Conservation (phyloP, 2,329 filamentous ascomycete genomes). For the Arthrinium puccinioides region DNA sequence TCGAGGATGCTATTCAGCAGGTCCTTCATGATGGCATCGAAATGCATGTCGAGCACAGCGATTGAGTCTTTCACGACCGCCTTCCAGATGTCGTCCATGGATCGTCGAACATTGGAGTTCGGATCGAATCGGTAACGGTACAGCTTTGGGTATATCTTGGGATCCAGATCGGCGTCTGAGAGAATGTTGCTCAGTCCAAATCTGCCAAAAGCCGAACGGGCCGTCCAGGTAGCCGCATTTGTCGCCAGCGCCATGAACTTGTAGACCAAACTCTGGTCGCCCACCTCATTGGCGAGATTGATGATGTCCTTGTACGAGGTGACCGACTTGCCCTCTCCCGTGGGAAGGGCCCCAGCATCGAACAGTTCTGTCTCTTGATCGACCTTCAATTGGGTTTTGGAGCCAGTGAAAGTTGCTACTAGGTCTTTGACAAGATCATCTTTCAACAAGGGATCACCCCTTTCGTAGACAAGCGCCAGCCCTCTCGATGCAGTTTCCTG, state of each 20-base stretch:
- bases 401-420: slow-evolving; percentile 80
- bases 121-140: slow-evolving; percentile 94
- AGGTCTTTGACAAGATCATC: slow-evolving; percentile 81
- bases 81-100: slow-evolving; percentile 98
- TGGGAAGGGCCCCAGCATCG: slow-evolving; percentile 82
- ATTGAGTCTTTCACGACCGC: slow-evolving; percentile 86
- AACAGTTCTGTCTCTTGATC: slow-evolving; percentile 89
- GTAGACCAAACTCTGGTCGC: slow-evolving; percentile 93
- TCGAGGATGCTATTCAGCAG: slow-evolving; percentile 72
- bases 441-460: slow-evolving; percentile 73
- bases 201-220: slow-evolving; percentile 88
- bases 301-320: slow-evolving; percentile 98
- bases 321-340: slow-evolving; percentile 79
- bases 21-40: slow-evolving; percentile 84
- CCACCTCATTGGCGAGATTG: slow-evolving; percentile 89
- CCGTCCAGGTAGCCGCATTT: slow-evolving; percentile 95
- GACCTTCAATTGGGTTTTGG: slow-evolving; percentile 69
- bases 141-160: slow-evolving; percentile 90
- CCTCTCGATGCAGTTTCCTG: slow-evolving; percentile 93
- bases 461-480: slow-evolving; percentile 87
- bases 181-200: slow-evolving; percentile 91
- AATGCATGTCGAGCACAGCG: slow-evolving; percentile 69
- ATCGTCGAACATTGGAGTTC: slow-evolving; percentile 83
- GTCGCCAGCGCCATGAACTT: slow-evolving; percentile 97
- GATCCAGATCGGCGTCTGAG: slow-evolving; percentile 80